A percentile compares a stretch with the other conserved stretches of the same genome.
Evolutionary conservation across 768 basidiomycete genomes (phyloP).

Genomic region (Fomitopsis pulvina): DNA sequence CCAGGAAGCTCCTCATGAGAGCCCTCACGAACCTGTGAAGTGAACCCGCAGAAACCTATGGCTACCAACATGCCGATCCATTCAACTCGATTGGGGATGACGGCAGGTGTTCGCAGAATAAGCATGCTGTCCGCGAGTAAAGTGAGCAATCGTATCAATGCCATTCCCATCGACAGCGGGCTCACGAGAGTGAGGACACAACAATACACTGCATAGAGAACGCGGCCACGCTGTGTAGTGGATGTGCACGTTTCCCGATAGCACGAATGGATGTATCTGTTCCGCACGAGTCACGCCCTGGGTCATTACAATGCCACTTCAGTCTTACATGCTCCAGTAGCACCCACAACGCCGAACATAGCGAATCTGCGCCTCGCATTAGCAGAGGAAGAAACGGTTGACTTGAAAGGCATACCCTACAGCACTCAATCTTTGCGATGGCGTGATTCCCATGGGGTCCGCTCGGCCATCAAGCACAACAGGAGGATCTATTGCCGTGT

Average conservation of each 20-base stretch:
- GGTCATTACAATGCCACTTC: background rate
- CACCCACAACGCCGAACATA: conserved; percentile 55
- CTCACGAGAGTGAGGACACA: conserved; percentile 25
- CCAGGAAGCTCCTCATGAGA: background rate
- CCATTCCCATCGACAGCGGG: background rate
- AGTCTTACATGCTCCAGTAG: conserved; percentile 61
- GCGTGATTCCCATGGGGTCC: background rate
- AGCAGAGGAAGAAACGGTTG: background rate
- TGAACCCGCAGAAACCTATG: conserved; percentile 47
- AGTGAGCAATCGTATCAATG: background rate
- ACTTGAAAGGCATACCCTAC: conserved; percentile 38
- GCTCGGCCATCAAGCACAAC: background rate
- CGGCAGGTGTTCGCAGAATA: conserved; percentile 29
- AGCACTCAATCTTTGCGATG: conserved; percentile 41
- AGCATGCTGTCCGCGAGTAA: conserved; percentile 31
- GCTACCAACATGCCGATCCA: conserved; percentile 40
- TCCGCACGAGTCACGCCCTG: background rate
- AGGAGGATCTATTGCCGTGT: background rate
- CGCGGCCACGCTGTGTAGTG: conserved; percentile 64
- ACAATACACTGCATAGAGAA: conserved; percentile 55
- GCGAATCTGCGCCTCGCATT: conserved; percentile 38
- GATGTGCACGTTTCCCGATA: conserved; percentile 71
- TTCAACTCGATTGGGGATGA: conserved; percentile 36
- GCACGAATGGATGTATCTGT: conserved; percentile 49
- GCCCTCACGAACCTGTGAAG: conserved; percentile 35